Base-by-base conservation (phyloP, 73 alveolate species). In the Diophrys sp. region DNA sequence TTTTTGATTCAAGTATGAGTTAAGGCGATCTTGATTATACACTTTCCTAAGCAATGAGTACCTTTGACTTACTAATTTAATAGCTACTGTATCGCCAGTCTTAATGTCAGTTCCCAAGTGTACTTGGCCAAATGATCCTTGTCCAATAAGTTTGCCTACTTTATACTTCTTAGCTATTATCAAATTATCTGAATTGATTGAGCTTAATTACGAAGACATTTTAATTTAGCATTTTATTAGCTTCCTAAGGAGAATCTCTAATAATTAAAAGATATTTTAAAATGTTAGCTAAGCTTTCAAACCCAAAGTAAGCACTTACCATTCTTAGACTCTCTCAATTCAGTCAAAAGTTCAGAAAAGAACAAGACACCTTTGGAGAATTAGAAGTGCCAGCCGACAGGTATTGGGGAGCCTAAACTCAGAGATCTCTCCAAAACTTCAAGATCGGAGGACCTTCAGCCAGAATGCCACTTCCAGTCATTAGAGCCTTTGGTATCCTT, bases 351-450 rank as follows among this genome's bases (percentile, higher is more conserved):
- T 87, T 82, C 71, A 83, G 99, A 80, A 88, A 73, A 75, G 99
- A 97, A 88, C 78, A 86, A 24, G 99, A 97, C 82, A 93, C 98
- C 31, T 93, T 97, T 56, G 99, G 99, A 24, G 97, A 90, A 70
- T 79, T 96, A 75, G 90, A 96, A 33, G 98, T 97, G 27, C 98
- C 99, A 11, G 89, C 93, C 79, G 97, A 96, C 75, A 91, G 91
- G 54, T 96, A 92, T 80, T 74, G 99, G 99, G 99, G 99, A n/a
- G 98, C 99, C n/a, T 92, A 97, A 73, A 95, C 99, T n/a, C 95
- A 95, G 89, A 90, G 99, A 85, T 94, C 98, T 29, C 87, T 97
- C 71, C 93, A 94, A 83, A 97, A 97, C 94, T 97, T 97, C 84
- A 93, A 94, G 81, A 96, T 97, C 67, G 96, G 99, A 25, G 96